These are phyloP conservation scores for Tetraselmis striata DNA, from an alignment of 139 green algal genomes.

Conservation along the genomic window DNA sequence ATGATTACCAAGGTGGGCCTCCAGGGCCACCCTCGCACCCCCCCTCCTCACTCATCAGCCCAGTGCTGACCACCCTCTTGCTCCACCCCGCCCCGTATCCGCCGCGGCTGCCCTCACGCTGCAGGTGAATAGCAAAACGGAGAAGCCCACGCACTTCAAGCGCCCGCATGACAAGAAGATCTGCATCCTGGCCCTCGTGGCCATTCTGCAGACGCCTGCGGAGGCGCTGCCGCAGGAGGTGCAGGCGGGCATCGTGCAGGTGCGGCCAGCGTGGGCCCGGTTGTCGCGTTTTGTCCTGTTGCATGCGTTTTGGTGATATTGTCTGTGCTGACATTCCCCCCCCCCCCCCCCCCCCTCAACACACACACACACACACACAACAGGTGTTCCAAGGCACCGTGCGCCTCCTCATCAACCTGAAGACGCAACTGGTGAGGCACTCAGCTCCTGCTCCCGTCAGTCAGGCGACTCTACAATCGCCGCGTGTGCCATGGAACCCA, in stretches of 20 bases:
- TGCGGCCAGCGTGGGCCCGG: conserved; percentile 37
- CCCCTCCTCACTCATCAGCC: conserved; percentile 21
- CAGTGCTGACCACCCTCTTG: conserved; percentile 35
- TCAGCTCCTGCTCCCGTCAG: neutral
- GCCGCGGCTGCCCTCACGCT: neutral
- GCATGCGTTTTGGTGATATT: neutral
- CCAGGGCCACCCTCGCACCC: conserved; percentile 7
- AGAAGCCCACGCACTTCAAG: conserved; percentile 60
- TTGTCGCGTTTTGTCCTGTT: neutral
- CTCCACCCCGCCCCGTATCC: conserved; percentile 16
- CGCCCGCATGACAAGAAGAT: conserved; percentile 72
- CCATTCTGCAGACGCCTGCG: conserved; percentile 48
- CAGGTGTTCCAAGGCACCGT: neutral
- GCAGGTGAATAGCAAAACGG: neutral
- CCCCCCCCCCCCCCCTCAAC: no score
- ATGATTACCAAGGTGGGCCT: conserved; percentile 37
- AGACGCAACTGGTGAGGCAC: neutral
- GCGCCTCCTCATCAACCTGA: neutral
- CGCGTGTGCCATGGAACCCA: no score
- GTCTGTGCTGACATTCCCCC: no score
- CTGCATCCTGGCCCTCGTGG: conserved; percentile 53
- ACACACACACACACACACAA: no score
- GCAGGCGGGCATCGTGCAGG: conserved; percentile 30
- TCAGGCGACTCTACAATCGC: no score
- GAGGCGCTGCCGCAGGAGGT: conserved; percentile 51